Evolutionary conservation across 2,329 filamentous ascomycete genomes (phyloP).

Genomic region (Akanthomyces lecanii): DNA sequence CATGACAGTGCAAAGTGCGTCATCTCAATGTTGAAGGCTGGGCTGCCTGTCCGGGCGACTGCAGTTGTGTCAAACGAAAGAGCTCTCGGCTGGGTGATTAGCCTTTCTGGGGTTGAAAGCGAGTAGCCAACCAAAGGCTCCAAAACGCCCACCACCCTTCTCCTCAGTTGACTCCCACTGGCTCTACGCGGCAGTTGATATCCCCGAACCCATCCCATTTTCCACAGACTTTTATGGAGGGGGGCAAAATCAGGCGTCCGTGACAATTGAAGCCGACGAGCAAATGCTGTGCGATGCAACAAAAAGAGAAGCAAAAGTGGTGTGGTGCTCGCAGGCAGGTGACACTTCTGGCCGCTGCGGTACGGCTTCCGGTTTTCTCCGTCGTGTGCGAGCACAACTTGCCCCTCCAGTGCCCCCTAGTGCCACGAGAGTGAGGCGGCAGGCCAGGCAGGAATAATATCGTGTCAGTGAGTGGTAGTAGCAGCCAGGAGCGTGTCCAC

Average conservation of each 20-base stretch:
- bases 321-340: constrained; percentile 8
- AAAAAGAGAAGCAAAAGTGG: background rate
- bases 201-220: constrained; percentile 2
- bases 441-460: constrained; percentile 2
- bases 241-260: background rate
- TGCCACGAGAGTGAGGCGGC: constrained; percentile 8
- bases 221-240: background rate
- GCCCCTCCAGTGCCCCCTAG: background rate
- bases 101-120: background rate
- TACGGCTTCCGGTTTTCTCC: constrained; percentile 15
- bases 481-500: background rate
- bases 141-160: constrained; percentile 6
- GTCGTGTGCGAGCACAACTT: background rate
- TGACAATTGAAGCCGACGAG: background rate
- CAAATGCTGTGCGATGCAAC: background rate
- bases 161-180: background rate
- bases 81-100: background rate
- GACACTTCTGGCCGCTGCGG: background rate
- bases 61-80: background rate
- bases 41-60: background rate
- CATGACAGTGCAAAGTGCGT: constrained; percentile 28
- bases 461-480: background rate
- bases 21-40: constrained; percentile 19
- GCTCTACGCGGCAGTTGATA: constrained; percentile 8
- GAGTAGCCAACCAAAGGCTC: constrained; percentile 8